Evolutionary conservation across 2,329 filamentous ascomycete genomes (phyloP).

Genomic region (Cladorrhinum sp.): DNA sequence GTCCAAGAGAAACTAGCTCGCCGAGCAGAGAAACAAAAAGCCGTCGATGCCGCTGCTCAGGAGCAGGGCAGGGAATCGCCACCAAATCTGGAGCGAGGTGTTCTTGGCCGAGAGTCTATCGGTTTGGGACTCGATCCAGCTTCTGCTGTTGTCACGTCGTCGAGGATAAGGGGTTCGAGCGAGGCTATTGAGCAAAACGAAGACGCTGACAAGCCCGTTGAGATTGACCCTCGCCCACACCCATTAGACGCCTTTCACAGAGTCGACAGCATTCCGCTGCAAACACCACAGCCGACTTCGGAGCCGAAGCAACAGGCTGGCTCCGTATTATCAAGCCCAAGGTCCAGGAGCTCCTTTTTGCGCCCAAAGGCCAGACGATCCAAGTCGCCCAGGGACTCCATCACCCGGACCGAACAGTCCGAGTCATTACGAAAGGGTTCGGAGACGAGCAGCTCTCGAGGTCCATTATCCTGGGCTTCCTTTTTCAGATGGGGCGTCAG

Average conservation of each 20-base stretch:
- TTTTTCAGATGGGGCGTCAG: conserved; percentile 70
- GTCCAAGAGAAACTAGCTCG: conserved; percentile 62
- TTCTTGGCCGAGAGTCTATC: conserved; percentile 55
- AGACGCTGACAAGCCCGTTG: conserved; percentile 18
- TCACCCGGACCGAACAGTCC: conserved; percentile 46
- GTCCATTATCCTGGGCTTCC: conserved; percentile 60
- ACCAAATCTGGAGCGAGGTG: conserved; percentile 57
- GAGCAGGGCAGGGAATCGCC: conserved; percentile 53
- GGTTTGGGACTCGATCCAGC: conserved; percentile 56
- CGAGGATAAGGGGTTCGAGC: conserved; percentile 47
- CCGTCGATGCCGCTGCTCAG: conserved; percentile 46
- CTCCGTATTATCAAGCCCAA: conserved; percentile 33
- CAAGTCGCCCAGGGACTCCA: conserved; percentile 46
- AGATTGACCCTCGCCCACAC: conserved; percentile 25
- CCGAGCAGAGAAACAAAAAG: conserved; percentile 61
- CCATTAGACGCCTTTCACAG: conserved; percentile 46
- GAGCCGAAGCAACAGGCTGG: conserved; percentile 21
- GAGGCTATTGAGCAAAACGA: conserved; percentile 31
- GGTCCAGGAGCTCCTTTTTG: conserved; percentile 38
- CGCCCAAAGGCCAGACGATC: conserved; percentile 48
- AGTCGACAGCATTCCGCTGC: conserved; percentile 46
- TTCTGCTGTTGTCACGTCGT: conserved; percentile 55
- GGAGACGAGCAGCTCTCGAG: conserved; percentile 47
- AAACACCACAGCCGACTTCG: conserved; percentile 24
- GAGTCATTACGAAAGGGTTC: conserved; percentile 53